Evolutionary conservation across 257 asterid genomes (phyloP).

Genomic region (Pogostemon cablin): DNA sequence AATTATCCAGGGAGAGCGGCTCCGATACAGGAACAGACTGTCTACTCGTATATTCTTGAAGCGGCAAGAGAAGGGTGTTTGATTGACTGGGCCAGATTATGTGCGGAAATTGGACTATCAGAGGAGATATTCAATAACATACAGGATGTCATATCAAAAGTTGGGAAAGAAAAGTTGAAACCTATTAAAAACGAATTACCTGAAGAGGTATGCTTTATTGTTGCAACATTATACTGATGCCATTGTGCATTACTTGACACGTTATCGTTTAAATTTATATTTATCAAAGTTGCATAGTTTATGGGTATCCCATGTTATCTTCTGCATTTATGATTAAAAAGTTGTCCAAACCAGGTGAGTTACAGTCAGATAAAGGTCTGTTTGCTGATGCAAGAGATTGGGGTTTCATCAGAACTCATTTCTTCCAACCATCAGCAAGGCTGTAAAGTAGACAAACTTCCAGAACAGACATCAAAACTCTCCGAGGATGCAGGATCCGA

Average conservation of each 20-base stretch:
- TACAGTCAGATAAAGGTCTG: constrained; percentile 63
- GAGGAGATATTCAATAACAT: constrained; percentile 49
- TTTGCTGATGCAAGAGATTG: constrained; percentile 67
- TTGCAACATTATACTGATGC: constrained; percentile 21
- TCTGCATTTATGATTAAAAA: constrained; percentile 19
- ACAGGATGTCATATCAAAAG: constrained; percentile 56
- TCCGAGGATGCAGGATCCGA: constrained; percentile 30
- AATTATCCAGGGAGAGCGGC: constrained; percentile 79
- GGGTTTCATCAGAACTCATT: constrained; percentile 40
- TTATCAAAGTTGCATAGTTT: background rate
- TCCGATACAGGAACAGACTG: constrained; percentile 83
- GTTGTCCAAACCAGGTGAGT: constrained; percentile 53
- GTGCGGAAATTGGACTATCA: constrained; percentile 65
- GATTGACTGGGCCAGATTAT: constrained; percentile 76
- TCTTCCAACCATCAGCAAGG: constrained; percentile 37
- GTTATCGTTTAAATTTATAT: background rate
- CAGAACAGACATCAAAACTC: constrained; percentile 35
- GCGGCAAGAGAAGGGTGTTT: constrained; percentile 75
- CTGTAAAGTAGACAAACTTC: constrained; percentile 35
- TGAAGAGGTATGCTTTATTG: constrained; percentile 65
- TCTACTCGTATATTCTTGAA: constrained; percentile 68
- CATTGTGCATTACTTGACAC: constrained; percentile 10
- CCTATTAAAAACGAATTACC: constrained; percentile 87
- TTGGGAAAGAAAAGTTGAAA: constrained; percentile 79
- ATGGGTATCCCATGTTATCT: background rate